A percentile compares a stretch with the other conserved stretches of the same genome.
These are phyloP conservation scores for Fraxinus albicans DNA, from an alignment of 305 asterid genomes.

Conservation along the genomic window DNA sequence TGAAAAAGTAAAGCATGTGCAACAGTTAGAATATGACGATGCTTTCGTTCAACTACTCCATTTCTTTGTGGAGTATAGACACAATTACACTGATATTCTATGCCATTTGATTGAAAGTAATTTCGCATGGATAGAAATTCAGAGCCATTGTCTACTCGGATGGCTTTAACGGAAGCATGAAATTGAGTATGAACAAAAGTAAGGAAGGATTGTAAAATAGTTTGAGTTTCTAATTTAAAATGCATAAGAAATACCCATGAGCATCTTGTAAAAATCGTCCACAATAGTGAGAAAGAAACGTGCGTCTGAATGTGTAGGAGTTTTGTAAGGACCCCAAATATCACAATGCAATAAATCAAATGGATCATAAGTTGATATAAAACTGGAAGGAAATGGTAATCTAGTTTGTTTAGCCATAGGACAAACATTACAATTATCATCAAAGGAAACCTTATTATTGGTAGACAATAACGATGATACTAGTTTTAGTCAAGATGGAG, in stretches of 20 bases:
- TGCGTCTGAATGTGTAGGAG: not conserved
- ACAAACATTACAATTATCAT: not conserved
- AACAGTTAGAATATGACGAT: not conserved
- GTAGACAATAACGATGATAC: too few species aligned
- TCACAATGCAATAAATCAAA: not conserved
- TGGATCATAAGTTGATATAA: not conserved
- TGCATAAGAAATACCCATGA: too few species aligned
- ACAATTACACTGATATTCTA: not conserved
- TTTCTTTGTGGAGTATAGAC: not conserved
- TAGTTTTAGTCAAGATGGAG: not conserved
- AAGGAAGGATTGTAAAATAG: not conserved
- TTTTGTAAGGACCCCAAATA: not conserved
- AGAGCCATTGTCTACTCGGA: not conserved
- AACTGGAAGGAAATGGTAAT: not conserved
- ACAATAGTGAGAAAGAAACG: not conserved
- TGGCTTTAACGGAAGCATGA: not conserved
- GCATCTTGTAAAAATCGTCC: not conserved
- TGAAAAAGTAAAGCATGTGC: not conserved
- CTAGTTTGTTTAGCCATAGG: not conserved
- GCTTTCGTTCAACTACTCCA: not conserved
- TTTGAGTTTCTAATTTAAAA: too few species aligned
- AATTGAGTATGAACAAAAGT: not conserved
- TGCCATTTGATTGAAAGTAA: not conserved
- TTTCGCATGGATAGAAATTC: not conserved
- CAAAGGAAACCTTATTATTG: too few species aligned